These are phyloP conservation scores for Camelina neglecta DNA, from an alignment of 345 rosid species.

Conservation along the genomic window DNA sequence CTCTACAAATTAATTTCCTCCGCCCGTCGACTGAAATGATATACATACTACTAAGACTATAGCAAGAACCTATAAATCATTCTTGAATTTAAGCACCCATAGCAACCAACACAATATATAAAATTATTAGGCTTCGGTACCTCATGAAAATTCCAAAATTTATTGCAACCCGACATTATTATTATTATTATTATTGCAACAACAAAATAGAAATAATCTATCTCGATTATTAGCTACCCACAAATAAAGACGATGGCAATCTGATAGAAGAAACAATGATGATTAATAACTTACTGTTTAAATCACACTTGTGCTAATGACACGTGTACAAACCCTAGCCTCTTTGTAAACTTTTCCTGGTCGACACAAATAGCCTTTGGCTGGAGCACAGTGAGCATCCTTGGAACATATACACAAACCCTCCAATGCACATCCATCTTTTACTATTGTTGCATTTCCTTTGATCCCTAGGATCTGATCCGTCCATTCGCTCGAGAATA, in stretches of 20 bases:
- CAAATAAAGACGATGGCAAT: no score
- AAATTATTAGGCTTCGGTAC: background rate
- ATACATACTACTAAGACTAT: no score
- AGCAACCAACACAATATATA: background rate
- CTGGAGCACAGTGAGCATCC: conserved; percentile 77
- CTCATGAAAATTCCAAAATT: background rate
- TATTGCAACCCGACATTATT: background rate
- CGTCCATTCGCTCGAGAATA: conserved; percentile 84
- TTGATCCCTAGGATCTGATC: conserved; percentile 67
- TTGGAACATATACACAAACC: conserved; percentile 73
- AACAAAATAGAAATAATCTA: no score
- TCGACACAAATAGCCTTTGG: conserved; percentile 66
- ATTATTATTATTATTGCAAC: background rate
- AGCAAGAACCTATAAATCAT: no score
- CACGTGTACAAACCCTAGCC: conserved; percentile 63
- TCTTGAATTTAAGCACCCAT: no score
- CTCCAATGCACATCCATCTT: conserved; percentile 76
- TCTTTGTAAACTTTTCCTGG: conserved; percentile 62
- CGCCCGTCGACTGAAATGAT: no score
- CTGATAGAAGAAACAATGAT: no score
- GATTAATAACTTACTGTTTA: no score
- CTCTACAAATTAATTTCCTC: no score
- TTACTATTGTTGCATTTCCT: conserved; percentile 43
- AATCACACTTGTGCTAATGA: background rate
- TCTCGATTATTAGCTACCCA: no score